A percentile compares a stretch with the other conserved stretches of the same genome.
These are phyloP conservation scores for Gynochthodes officinalis DNA, from an alignment of 257 asterid species.

Conservation along the genomic window DNA sequence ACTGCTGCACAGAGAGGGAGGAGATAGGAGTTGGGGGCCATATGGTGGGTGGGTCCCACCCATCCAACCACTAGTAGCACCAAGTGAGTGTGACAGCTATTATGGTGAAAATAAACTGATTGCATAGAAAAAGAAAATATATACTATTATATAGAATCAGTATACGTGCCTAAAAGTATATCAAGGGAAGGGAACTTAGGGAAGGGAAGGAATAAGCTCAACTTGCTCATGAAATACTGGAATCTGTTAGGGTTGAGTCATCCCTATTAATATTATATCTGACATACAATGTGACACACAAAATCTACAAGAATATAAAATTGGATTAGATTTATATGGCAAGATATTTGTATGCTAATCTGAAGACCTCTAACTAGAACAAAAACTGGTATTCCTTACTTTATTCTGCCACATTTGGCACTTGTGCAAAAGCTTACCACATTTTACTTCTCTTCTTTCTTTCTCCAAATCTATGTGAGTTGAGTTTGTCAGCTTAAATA, in stretches of 20 bases:
- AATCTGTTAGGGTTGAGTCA: neutral
- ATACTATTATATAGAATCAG: too few species aligned
- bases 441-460: too few species aligned
- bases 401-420: neutral
- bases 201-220: neutral
- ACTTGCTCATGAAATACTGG: constrained; percentile 1
- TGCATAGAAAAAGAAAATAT: neutral
- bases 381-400: neutral
- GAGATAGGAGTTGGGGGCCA: neutral
- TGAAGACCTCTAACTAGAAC: neutral
- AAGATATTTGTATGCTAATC: neutral
- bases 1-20: neutral
- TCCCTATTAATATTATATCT: neutral
- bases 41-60: constrained; percentile 9
- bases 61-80: constrained; percentile 13
- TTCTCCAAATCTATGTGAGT: too few species aligned
- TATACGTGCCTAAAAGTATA: too few species aligned
- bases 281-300: neutral
- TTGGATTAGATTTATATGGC: neutral
- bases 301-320: neutral
- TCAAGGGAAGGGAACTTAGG: neutral
- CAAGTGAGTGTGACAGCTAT: constrained; percentile 12
- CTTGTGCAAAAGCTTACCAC: too few species aligned
- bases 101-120: neutral
- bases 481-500: too few species aligned